phyloP scores from a whole-genome alignment of 2,329 filamentous ascomycete genomes.

The Dryadomyces sulphureus region DNA sequence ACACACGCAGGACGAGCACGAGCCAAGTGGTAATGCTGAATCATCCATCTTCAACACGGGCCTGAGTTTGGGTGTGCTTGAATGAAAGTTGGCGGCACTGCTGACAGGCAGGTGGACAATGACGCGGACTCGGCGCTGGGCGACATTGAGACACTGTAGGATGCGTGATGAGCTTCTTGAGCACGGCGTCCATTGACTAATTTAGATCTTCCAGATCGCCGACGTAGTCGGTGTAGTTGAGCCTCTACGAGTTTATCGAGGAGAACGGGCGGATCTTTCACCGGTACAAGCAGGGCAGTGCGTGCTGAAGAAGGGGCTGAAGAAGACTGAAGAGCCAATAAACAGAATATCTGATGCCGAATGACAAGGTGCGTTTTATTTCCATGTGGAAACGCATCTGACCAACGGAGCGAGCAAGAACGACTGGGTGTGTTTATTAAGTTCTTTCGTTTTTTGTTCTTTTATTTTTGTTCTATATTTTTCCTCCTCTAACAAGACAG shows the following conservation, averaged over 20 bases:
- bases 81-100: neutral
- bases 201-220: slow-evolving; percentile 2
- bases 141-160: slow-evolving; percentile 5
- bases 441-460: too few species aligned
- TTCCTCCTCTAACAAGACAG: neutral
- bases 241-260: slow-evolving; percentile 12
- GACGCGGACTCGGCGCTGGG: slow-evolving; percentile 6
- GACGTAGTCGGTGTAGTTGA: slow-evolving; percentile 8
- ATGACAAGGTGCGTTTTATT: slow-evolving; percentile 6
- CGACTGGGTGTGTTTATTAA: slow-evolving; percentile 2
- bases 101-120: slow-evolving; percentile 4
- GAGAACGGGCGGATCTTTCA: slow-evolving; percentile 11
- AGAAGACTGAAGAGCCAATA: neutral
- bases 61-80: slow-evolving; percentile 8
- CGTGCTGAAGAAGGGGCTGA: neutral
- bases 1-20: too few species aligned
- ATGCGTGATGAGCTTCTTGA: neutral
- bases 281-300: slow-evolving; percentile 11
- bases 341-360: slow-evolving; percentile 11
- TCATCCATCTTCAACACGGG: slow-evolving; percentile 9
- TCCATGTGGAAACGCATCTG: neutral
- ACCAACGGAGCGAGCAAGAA: slow-evolving; percentile 8
- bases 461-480: too few species aligned
- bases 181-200: too few species aligned
- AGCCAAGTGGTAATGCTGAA: neutral